Percentiles rank a stretch among this genome's conserved stretches.
These are phyloP conservation scores for Phyllosticta paracitricarpa DNA, from an alignment of 2,329 filamentous ascomycete species.

Conservation along the genomic window DNA sequence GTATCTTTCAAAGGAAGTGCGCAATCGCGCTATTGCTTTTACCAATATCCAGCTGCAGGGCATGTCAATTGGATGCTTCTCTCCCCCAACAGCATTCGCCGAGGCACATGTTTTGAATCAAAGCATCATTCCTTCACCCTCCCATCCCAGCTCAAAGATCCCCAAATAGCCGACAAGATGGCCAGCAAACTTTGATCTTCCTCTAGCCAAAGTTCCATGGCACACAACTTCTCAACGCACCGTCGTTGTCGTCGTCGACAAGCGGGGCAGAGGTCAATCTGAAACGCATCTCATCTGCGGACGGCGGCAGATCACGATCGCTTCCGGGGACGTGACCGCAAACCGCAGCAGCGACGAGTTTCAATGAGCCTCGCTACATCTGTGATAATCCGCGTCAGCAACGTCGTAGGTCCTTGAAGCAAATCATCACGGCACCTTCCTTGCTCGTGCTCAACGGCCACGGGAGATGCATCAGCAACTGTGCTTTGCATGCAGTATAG, in stretches of 20 bases:
- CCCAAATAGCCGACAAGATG: no score
- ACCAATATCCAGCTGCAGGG: no score
- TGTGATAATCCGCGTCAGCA: no score
- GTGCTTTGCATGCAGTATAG: neutral
- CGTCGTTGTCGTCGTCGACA: neutral
- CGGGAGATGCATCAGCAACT: neutral
- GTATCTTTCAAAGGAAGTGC: no score
- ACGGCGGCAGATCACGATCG: neutral
- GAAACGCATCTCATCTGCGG: neutral
- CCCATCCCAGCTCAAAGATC: no score
- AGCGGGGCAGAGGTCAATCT: neutral
- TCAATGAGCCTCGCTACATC: neutral
- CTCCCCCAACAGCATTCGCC: no score
- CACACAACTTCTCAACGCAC: neutral
- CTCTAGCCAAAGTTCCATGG: no score
- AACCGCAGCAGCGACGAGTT: neutral
- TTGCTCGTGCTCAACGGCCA: neutral
- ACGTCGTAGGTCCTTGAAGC: neutral
- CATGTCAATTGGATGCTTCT: no score
- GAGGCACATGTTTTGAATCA: no score
- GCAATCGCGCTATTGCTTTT: no score
- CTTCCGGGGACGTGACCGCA: neutral
- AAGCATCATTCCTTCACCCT: no score
- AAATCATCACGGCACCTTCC: neutral
- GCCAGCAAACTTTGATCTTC: no score